Base-by-base conservation (phyloP, 2,329 filamentous ascomycete species). In the Ceratocystis smalleyi region DNA sequence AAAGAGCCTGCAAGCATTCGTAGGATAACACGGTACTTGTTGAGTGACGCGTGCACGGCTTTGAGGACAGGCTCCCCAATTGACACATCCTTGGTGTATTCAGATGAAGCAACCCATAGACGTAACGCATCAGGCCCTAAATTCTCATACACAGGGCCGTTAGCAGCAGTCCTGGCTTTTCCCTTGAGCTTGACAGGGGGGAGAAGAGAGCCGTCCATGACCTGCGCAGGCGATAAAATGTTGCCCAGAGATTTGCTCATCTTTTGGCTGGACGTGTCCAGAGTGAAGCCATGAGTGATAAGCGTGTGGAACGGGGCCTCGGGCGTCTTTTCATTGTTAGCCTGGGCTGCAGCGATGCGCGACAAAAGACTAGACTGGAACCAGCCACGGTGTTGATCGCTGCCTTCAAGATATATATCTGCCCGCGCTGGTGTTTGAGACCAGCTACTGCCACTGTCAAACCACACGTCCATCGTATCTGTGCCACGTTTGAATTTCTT, bases 391-490 rank as follows among this genome's bases (percentile, higher is more conserved):
- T 99, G 94, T 73, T 99, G 94, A 73, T 99, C 94, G 2, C 87
- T 89, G 40, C 94, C 94, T 76, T 99, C 94, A 2, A 97, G 81
- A 72, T 95, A 97, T 27, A 97, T 81, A 72, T 99, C 91, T 0
- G 90, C 90, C 27, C 73, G 85, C 7, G 73, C 69, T 12, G 59
- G 40, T 32, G 76, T 78, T 71, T 83, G 79, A 3, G 79, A 87
- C 94, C 94, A 99, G 71, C 90, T 96, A 61, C 88, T 96, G 5
- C 94, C 94, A 69, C 94, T 97, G 73, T 99, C 94, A 70, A 99
- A 99, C 94, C 94, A 99, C 8, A 99, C 94, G 73, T 99, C 94
- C 94, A 99, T 99, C 0, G 94, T 99, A 71, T 99, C 94, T 54
- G 79, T 88, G 15, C 92, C 92, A 67, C 94, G 86, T 59, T 81